Evolutionary conservation across 2,329 filamentous ascomycete genomes (phyloP).

Genomic region (Pyrenophora graminea): DNA sequence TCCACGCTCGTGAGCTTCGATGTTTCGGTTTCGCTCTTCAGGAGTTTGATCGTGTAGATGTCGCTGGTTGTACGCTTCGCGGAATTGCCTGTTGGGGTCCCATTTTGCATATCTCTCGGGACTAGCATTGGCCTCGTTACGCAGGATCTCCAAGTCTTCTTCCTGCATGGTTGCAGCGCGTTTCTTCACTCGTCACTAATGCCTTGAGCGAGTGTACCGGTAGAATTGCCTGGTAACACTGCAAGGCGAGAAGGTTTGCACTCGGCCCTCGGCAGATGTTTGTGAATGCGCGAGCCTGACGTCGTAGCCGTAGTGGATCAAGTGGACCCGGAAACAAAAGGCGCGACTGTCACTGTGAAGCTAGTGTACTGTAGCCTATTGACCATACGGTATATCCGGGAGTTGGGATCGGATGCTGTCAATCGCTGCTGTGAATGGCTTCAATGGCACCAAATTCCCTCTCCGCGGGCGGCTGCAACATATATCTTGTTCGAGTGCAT

Average conservation of each 20-base stretch:
- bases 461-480: not conserved
- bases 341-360: not conserved
- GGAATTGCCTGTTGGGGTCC: constrained; percentile 36
- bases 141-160: constrained; percentile 35
- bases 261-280: not conserved
- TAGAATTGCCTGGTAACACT: not conserved
- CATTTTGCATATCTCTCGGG: constrained; percentile 34
- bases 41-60: constrained; percentile 25
- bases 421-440: too few relatives aligned
- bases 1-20: constrained; percentile 7
- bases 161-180: constrained; percentile 32
- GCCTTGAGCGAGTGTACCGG: too few relatives aligned
- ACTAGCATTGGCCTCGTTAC: constrained; percentile 36
- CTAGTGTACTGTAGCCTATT: constrained; percentile 1
- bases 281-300: constrained; percentile 9
- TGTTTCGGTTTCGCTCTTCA: constrained; percentile 13
- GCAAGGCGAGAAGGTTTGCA: not conserved
- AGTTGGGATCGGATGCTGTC: constrained; percentile 3
- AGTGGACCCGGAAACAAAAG: constrained; percentile 1
- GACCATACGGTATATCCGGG: not conserved
- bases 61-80: constrained; percentile 27
- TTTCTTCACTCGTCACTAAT: not conserved
- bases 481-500: constrained; percentile 1
- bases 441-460: too few relatives aligned
- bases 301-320: constrained; percentile 11